Conservation (phyloP, 2,329 filamentous ascomycete species). For the Karstenula rhodostoma region DNA sequence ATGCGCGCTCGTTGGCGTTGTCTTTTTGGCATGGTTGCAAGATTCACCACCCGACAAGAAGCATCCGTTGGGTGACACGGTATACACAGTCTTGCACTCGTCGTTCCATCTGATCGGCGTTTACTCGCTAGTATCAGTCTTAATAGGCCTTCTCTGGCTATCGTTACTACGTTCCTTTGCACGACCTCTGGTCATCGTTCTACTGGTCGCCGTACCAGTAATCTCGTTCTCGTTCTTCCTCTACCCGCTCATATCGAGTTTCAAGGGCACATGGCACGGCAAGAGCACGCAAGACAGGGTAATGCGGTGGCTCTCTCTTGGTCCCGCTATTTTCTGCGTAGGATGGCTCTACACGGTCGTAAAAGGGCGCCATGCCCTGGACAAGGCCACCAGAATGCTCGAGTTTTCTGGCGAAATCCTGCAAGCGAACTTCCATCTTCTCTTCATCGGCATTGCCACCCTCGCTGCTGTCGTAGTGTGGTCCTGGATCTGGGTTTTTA, state of each 20-base stretch:
- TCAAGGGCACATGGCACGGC: constrained; percentile 78
- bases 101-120: constrained; percentile 90
- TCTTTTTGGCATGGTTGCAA: constrained; percentile 88
- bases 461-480: constrained; percentile 80
- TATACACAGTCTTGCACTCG: constrained; percentile 86
- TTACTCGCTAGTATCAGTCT: constrained; percentile 88
- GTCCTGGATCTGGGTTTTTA: constrained; percentile 95
- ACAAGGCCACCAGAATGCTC: constrained; percentile 84
- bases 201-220: constrained; percentile 83
- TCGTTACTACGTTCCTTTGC: constrained; percentile 88
- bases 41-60: constrained; percentile 75
- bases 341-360: constrained; percentile 86
- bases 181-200: constrained; percentile 79
- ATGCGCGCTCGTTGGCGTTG: constrained; percentile 85
- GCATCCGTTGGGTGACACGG: constrained; percentile 84
- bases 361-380: constrained; percentile 80
- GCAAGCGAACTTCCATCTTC: constrained; percentile 80
- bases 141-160: constrained; percentile 91
- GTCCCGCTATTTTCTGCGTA: constrained; percentile 76
- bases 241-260: constrained; percentile 90
- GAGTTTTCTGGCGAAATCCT: constrained; percentile 93
- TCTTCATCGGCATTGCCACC: constrained; percentile 82
- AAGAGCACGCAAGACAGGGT: constrained; percentile 81
- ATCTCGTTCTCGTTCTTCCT: constrained; percentile 89
- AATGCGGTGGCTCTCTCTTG: constrained; percentile 85